Conservation (phyloP, 331 rosid species). For the Rhamnella rubrinervis region DNA sequence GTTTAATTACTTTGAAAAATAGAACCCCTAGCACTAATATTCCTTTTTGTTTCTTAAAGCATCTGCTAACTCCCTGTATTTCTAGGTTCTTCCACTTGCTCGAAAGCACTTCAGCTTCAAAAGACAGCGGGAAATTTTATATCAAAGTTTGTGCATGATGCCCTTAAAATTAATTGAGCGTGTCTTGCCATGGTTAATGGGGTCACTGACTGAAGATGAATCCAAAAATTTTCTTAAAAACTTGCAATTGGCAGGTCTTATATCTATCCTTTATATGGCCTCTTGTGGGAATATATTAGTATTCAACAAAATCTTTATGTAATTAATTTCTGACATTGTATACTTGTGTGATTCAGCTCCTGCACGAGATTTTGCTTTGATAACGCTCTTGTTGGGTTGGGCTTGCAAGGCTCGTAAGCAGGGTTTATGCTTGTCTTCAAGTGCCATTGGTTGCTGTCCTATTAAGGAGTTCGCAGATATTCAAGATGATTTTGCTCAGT, state of each 20-base stretch:
- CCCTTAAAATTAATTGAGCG: constrained; percentile 93
- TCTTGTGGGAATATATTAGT: constrained; percentile 13
- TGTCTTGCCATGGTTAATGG: constrained; percentile 89
- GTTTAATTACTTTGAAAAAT: constrained; percentile 19
- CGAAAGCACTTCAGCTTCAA: constrained; percentile 86
- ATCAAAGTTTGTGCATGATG: constrained; percentile 95
- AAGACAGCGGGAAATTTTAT: constrained; percentile 84
- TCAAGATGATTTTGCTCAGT: constrained; percentile 55
- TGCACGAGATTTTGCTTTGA: constrained; percentile 74
- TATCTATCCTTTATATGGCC: constrained; percentile 29
- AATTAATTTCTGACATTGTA: constrained; percentile 39
- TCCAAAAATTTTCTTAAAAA: constrained; percentile 66
- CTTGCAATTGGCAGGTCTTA: constrained; percentile 90
- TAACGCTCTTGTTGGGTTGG: constrained; percentile 96
- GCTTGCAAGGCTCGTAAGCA: constrained; percentile 96
- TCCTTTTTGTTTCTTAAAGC: constrained; percentile 23
- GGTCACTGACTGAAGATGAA: constrained; percentile 76
- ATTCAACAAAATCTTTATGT: neutral
- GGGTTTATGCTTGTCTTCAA: constrained; percentile 79
- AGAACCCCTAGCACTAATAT: constrained; percentile 23
- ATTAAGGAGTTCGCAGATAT: constrained; percentile 65
- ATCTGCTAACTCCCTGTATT: constrained; percentile 24
- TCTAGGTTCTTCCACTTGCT: constrained; percentile 99
- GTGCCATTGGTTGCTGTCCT: constrained; percentile 72
- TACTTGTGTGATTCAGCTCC: constrained; percentile 73